A percentile compares a stretch with the other conserved stretches of the same genome.
phyloP scores from a whole-genome alignment of 2,329 filamentous ascomycete species.

The Colletotrichum filicis region DNA sequence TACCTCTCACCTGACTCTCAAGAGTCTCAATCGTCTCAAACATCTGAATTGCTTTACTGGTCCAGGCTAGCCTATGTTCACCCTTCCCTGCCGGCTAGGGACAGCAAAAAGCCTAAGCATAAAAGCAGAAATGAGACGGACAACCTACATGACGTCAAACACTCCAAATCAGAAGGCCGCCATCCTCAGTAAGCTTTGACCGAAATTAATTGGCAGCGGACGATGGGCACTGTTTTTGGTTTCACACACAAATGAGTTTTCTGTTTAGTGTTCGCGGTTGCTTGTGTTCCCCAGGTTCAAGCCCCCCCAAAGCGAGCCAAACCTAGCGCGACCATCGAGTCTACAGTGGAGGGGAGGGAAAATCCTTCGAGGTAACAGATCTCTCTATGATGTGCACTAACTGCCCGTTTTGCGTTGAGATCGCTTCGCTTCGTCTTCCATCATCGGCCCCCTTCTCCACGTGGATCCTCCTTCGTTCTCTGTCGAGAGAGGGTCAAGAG shows the following conservation, averaged over 20 bases:
- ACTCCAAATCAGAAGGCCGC: slow-evolving; percentile 3
- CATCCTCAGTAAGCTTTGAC: not conserved
- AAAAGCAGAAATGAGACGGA: slow-evolving; percentile 27
- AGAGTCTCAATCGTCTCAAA: not conserved
- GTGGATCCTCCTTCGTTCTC: slow-evolving; percentile 22
- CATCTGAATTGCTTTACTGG: not conserved
- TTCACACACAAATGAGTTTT: not conserved
- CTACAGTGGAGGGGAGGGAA: not conserved
- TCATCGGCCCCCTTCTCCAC: slow-evolving; percentile 7
- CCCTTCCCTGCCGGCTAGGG: slow-evolving; percentile 1
- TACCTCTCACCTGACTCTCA: not conserved
- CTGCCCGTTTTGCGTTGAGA: not conserved
- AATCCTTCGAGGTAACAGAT: not conserved
- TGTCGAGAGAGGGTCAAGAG: no score
- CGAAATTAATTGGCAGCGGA: slow-evolving; percentile 12
- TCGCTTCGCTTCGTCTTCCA: not conserved
- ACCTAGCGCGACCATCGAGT: not conserved
- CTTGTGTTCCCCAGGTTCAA: not conserved
- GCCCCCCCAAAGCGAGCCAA: not conserved
- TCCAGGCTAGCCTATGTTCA: not conserved
- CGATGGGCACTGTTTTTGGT: slow-evolving; percentile 6
- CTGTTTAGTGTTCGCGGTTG: not conserved
- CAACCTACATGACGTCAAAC: slow-evolving; percentile 22
- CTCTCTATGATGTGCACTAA: not conserved
- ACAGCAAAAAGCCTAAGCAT: slow-evolving; percentile 19